Percentiles rank a stretch among this genome's conserved stretches.
phyloP scores from a whole-genome alignment of 2,329 filamentous ascomycete genomes.

The Neoascochyta sp. region DNA sequence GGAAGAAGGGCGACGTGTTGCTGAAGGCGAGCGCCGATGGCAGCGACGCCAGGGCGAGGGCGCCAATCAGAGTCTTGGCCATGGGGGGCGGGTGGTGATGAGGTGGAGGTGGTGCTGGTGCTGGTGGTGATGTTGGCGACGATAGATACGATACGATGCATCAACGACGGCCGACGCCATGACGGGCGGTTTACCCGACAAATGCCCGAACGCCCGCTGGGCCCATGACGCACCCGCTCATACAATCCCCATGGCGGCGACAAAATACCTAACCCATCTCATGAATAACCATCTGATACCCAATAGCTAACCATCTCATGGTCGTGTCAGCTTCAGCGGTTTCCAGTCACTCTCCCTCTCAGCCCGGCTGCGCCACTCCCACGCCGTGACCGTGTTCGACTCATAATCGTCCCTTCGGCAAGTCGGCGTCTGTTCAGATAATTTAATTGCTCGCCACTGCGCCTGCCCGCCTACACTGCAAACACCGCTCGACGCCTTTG shows the following conservation, averaged over 20 bases:
- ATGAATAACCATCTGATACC: too few species aligned
- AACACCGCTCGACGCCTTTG: conserved; percentile 3
- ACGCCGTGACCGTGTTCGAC: conserved; percentile 7
- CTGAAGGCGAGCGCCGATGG: conserved; percentile 68
- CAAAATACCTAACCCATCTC: too few species aligned
- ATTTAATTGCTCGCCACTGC: conserved; percentile 21
- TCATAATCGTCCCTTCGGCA: conserved; percentile 7
- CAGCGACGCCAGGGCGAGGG: conserved; percentile 50
- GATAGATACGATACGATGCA: conserved; percentile 10
- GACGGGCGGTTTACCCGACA: conserved; percentile 5
- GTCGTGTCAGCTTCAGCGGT: too few species aligned
- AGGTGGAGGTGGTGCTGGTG: conserved; percentile 5
- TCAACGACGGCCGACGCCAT: conserved; percentile 8
- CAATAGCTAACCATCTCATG: too few species aligned
- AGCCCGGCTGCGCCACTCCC: conserved; percentile 10
- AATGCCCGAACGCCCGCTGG: conserved; percentile 5
- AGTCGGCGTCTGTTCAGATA: too few species aligned
- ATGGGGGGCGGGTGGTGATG: conserved; percentile 20
- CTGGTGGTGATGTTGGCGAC: too few species aligned
- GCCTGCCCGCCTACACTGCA: conserved; percentile 2
- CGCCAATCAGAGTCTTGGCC: conserved; percentile 46
- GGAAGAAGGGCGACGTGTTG: conserved; percentile 83
- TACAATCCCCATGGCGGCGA: too few species aligned
- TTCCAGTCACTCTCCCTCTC: too few species aligned
- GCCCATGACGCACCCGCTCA: conserved; percentile 30